These are phyloP conservation scores for Draba incana DNA, from an alignment of 345 rosid genomes.

Conservation along the genomic window DNA sequence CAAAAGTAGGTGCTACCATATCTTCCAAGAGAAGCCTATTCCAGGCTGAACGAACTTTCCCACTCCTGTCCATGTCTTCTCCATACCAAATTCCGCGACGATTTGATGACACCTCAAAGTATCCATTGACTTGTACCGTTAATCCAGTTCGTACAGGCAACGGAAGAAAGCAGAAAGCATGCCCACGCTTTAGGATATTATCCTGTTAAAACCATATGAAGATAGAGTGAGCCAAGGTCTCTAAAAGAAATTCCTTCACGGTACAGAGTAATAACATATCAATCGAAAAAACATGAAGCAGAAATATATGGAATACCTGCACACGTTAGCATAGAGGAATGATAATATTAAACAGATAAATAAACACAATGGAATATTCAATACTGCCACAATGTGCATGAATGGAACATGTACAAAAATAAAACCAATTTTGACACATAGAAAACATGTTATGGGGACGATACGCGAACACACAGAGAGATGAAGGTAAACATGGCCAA, in stretches of 20 bases:
- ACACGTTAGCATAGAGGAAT: not conserved
- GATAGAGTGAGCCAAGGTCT: conserved; percentile 29
- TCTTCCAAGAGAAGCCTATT: conserved; percentile 94
- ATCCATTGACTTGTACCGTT: conserved; percentile 84
- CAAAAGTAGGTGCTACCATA: conserved; percentile 76
- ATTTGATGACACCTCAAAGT: conserved; percentile 94
- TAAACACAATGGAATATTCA: not conserved
- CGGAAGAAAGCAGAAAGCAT: conserved; percentile 95
- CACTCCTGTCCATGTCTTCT: conserved; percentile 97
- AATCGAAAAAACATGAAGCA: conserved; percentile 18
- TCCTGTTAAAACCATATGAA: conserved; percentile 52
- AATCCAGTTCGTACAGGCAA: conserved; percentile 92
- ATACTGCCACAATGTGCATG: conserved; percentile 25
- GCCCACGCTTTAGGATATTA: conserved; percentile 70
- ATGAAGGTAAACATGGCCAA: not conserved
- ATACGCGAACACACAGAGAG: not conserved
- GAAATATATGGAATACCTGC: conserved; percentile 6
- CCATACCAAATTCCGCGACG: conserved; percentile 99
- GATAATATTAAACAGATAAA: conserved; percentile 5
- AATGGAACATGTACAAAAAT: not conserved
- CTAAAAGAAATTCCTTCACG: conserved; percentile 16
- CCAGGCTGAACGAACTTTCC: conserved; percentile 92
- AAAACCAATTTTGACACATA: not conserved
- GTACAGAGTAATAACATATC: conserved; percentile 5
- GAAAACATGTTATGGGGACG: conserved; percentile 6